phyloP scores from a whole-genome alignment of 2,329 filamentous ascomycete species.

The Hypoxylon sp. region DNA sequence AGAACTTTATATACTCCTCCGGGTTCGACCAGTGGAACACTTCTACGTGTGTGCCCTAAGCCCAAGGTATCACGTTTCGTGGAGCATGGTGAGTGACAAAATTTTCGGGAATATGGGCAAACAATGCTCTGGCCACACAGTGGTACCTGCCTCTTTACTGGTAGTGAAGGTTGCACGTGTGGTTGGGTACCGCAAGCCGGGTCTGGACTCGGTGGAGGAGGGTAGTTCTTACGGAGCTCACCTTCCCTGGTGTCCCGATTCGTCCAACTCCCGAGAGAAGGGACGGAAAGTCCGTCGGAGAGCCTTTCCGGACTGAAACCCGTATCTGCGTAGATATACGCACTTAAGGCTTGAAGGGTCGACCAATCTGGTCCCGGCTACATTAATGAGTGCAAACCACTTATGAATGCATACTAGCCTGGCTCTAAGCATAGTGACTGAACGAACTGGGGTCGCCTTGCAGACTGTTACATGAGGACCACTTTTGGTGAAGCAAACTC shows the following conservation, averaged over 20 bases:
- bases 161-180: constrained; percentile 1
- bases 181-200: background rate
- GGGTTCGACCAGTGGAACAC: background rate
- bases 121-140: background rate
- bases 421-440: background rate
- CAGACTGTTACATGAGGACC: constrained; percentile 4
- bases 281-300: background rate
- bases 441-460: background rate
- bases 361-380: background rate
- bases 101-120: background rate
- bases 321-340: background rate
- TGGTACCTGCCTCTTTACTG: constrained; percentile 5
- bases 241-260: background rate
- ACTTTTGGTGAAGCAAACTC: constrained; percentile 6
- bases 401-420: background rate
- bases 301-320: background rate
- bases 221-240: background rate
- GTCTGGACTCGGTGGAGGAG: background rate
- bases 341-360: background rate
- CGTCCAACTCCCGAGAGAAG: background rate
- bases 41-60: background rate
- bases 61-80: background rate
- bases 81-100: background rate
- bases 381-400: background rate
- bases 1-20: background rate